These are phyloP conservation scores for Hypoxylon fuscum DNA, from an alignment of 495 filamentous ascomycete species.

Conservation along the genomic window DNA sequence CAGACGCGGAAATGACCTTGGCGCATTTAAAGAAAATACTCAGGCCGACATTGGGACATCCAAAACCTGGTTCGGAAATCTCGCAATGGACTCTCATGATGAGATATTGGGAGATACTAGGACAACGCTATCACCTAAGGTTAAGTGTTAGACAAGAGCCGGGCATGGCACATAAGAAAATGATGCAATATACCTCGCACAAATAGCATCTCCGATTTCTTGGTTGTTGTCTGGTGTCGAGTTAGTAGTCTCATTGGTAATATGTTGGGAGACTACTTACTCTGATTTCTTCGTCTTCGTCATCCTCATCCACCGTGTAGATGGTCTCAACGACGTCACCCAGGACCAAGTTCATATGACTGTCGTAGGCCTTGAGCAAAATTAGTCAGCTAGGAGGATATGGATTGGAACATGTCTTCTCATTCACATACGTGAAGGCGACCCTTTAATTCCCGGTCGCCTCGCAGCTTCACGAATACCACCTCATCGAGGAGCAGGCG, in stretches of 20 bases:
- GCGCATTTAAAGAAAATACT: not conserved
- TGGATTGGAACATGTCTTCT: not conserved
- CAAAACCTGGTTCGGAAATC: slow-evolving; percentile 2
- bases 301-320: slow-evolving; percentile 89
- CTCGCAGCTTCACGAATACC: slow-evolving; percentile 95
- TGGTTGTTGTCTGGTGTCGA: slow-evolving; percentile 78
- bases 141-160: slow-evolving; percentile 44
- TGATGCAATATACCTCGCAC: slow-evolving; percentile 76
- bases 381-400: slow-evolving; percentile 14
- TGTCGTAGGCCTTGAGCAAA: slow-evolving; percentile 84
- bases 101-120: slow-evolving; percentile 82
- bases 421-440: slow-evolving; percentile 79
- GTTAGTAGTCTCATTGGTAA: slow-evolving; percentile 15
- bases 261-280: slow-evolving; percentile 16
- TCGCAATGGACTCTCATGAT: slow-evolving; percentile 35
- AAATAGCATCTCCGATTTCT: slow-evolving; percentile 99
- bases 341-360: slow-evolving; percentile 97
- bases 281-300: slow-evolving; percentile 70
- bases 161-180: not conserved
- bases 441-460: slow-evolving; percentile 94
- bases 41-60: too few species aligned
- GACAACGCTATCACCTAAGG: slow-evolving; percentile 90
- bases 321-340: slow-evolving; percentile 98
- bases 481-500: slow-evolving; percentile 92
- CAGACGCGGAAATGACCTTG: not conserved